Percentiles rank a stretch among this genome's conserved stretches.
Evolutionary conservation across 352 stramenopile species (phyloP).

Genomic region (Pythium oligandrum): DNA sequence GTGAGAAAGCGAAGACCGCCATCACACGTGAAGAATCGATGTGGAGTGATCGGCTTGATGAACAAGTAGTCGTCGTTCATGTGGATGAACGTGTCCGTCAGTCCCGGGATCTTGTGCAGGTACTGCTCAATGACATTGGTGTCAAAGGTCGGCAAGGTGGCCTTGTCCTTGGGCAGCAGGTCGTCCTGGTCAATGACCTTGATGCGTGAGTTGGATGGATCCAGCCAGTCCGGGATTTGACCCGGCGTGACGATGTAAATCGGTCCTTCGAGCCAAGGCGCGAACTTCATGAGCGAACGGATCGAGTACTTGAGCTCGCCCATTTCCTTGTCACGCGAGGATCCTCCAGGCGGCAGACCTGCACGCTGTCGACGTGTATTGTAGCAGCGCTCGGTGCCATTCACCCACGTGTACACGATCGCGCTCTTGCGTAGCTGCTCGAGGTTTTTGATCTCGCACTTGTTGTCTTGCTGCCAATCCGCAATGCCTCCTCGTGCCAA

Average conservation of each 20-base stretch:
- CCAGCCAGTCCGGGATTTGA: conserved; percentile 79
- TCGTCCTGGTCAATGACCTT: conserved; percentile 74
- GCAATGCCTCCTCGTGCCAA: conserved; percentile 37
- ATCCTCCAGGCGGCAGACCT: conserved; percentile 49
- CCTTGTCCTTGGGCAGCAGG: conserved; percentile 53
- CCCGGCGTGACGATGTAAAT: conserved; percentile 84
- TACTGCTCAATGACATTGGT: conserved; percentile 88
- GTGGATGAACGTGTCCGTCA: conserved; percentile 86
- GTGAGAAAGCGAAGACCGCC: conserved; percentile 67
- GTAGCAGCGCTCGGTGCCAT: conserved; percentile 78
- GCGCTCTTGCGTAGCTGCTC: conserved; percentile 52
- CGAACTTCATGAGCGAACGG: conserved; percentile 74
- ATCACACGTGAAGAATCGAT: conserved; percentile 85
- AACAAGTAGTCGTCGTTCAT: conserved; percentile 90
- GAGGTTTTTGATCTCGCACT: conserved; percentile 66
- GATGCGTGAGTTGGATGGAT: conserved; percentile 63
- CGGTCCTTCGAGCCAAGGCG: conserved; percentile 68
- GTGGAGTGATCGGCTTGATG: conserved; percentile 61
- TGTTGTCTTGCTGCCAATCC: conserved; percentile 24
- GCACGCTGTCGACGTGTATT: conserved; percentile 48
- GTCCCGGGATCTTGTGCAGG: conserved; percentile 75
- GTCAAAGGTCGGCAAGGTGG: conserved; percentile 65
- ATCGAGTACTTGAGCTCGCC: conserved; percentile 85
- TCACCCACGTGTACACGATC: conserved; percentile 87
- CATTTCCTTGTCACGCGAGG: conserved; percentile 79